phyloP scores from a whole-genome alignment of 768 basidiomycete genomes.

The Leccinum olivaceopallidum region DNA sequence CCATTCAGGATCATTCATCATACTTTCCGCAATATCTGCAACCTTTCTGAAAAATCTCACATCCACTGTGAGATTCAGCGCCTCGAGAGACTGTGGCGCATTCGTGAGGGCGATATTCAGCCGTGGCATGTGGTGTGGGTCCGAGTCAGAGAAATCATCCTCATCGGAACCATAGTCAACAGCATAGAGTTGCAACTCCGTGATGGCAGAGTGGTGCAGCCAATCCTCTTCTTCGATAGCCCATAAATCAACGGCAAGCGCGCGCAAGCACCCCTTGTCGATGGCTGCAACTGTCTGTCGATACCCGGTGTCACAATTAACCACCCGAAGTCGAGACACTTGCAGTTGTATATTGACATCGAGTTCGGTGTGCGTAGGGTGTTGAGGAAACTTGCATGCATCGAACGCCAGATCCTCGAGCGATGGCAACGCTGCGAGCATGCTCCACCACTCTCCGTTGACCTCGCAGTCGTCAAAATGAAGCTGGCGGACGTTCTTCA shows the following conservation, averaged over 20 bases:
- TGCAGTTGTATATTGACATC: neutral
- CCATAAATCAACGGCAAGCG: neutral
- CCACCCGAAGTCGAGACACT: neutral
- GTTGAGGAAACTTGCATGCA: too few species aligned
- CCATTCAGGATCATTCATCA: neutral
- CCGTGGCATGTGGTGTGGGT: neutral
- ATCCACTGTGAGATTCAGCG: neutral
- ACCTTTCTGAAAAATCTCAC: neutral
- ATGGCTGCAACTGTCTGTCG: neutral
- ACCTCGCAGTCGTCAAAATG: too few species aligned
- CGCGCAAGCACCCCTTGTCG: neutral
- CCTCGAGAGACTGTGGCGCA: neutral
- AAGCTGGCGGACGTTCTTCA: too few species aligned
- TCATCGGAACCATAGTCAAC: too few species aligned
- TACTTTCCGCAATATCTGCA: neutral
- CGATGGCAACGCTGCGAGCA: too few species aligned
- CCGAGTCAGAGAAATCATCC: too few species aligned
- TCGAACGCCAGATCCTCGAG: too few species aligned
- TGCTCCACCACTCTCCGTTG: too few species aligned
- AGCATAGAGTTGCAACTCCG: neutral
- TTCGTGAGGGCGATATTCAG: neutral
- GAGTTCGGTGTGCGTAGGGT: neutral
- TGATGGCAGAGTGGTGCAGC: neutral
- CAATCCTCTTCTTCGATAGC: neutral
- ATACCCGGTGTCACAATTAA: neutral